Evolutionary conservation across 345 rosid species (phyloP).

Genomic region (Orychophragmus violaceus): DNA sequence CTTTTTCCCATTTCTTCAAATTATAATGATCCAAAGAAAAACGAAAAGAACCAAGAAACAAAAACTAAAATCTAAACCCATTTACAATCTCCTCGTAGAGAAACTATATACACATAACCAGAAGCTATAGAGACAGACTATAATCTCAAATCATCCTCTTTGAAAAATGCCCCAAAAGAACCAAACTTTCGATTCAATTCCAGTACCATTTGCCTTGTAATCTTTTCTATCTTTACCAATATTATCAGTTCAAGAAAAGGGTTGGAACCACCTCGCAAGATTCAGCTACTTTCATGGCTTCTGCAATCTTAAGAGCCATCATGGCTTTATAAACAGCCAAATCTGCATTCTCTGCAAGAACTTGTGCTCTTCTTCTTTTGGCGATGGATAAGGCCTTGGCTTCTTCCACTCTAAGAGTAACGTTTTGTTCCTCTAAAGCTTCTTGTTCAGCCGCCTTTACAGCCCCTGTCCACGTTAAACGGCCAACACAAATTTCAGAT

Average conservation of each 20-base stretch:
- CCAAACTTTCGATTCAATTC: neutral
- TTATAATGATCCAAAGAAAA: conserved; percentile 12
- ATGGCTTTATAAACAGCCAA: conserved; percentile 71
- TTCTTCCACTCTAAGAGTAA: conserved; percentile 40
- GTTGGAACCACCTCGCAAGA: conserved; percentile 28
- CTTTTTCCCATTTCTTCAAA: conserved; percentile 23
- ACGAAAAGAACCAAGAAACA: neutral
- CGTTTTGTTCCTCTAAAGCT: conserved; percentile 41
- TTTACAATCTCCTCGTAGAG: conserved; percentile 28
- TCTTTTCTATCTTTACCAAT: conserved; percentile 8
- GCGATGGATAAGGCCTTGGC: conserved; percentile 45
- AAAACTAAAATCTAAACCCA: conserved; percentile 10
- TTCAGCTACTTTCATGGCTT: conserved; percentile 40
- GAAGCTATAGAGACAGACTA: conserved; percentile 6
- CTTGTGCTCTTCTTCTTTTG: conserved; percentile 63
- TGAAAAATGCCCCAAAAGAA: conserved; percentile 8
- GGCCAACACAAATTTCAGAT: neutral
- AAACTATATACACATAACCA: conserved; percentile 22
- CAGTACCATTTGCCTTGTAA: neutral
- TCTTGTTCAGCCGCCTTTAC: conserved; percentile 47
- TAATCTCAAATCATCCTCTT: conserved; percentile 18
- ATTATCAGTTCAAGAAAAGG: conserved; percentile 20
- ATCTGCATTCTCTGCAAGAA: conserved; percentile 72
- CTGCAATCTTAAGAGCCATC: conserved; percentile 62
- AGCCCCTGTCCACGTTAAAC: conserved; percentile 17